Evolutionary conservation across 2,329 filamentous ascomycete genomes (phyloP).

Genomic region (Elsinoe ampelina): DNA sequence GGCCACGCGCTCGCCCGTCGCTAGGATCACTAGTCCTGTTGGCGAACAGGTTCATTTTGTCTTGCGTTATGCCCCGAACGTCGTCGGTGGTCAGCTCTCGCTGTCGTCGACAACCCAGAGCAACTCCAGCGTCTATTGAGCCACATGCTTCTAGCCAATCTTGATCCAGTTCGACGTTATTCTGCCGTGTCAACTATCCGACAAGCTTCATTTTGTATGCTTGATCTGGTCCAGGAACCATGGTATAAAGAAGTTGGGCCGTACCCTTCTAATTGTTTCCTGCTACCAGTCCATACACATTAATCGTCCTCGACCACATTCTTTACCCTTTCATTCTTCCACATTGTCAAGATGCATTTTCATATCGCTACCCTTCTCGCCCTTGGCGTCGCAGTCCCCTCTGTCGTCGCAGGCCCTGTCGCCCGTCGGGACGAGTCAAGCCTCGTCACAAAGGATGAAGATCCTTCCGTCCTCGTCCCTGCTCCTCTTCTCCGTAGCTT

Average conservation of each 20-base stretch:
- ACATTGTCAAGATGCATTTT: constrained; percentile 3
- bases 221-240: not conserved
- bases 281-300: not conserved
- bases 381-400: not conserved
- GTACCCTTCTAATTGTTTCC: not conserved
- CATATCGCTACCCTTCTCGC: constrained; percentile 4
- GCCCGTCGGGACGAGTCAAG: not conserved
- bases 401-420: not conserved
- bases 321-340: not conserved
- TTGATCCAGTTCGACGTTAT: not conserved
- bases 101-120: not conserved
- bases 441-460: not conserved
- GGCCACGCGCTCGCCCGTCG: not conserved
- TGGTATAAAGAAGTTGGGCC: not conserved
- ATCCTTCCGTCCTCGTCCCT: not conserved
- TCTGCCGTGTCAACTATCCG: not conserved
- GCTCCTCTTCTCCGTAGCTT: not conserved
- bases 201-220: not conserved
- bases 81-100: not conserved
- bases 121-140: constrained; percentile 2
- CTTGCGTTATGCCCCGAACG: not conserved
- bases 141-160: not conserved
- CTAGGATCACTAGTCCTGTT: not conserved
- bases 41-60: not conserved
- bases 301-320: not conserved